Percentiles rank a stretch among this genome's conserved stretches.
Evolutionary conservation across 148 eudicot genomes (phyloP).

Genomic region (Fagopyrum homotropicum): DNA sequence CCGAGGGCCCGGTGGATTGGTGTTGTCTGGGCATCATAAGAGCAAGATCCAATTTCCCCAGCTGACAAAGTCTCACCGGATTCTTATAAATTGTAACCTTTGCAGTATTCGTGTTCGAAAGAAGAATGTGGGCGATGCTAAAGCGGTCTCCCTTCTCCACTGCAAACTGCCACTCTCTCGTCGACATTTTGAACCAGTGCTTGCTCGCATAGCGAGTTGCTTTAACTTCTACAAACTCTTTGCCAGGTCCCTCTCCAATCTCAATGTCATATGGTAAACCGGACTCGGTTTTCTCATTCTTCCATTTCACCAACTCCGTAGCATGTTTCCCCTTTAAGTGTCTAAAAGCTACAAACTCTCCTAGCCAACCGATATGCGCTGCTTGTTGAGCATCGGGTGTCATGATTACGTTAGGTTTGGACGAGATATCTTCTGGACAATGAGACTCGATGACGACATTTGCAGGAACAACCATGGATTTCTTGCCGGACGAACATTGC

Average conservation of each 20-base stretch:
- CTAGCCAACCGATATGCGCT: constrained; percentile 51
- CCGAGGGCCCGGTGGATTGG: constrained; percentile 17
- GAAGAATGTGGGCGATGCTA: constrained; percentile 68
- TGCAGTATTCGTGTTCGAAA: constrained; percentile 35
- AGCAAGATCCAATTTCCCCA: constrained; percentile 58
- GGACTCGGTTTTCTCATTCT: constrained; percentile 62
- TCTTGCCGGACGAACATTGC: constrained; percentile 16
- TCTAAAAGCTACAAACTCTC: constrained; percentile 69
- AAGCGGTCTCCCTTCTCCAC: constrained; percentile 60
- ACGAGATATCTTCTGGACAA: constrained; percentile 26
- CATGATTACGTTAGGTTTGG: constrained; percentile 20
- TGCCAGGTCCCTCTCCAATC: constrained; percentile 31
- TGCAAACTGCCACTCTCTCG: constrained; percentile 91
- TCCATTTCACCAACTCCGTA: constrained; percentile 50
- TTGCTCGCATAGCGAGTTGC: constrained; percentile 57
- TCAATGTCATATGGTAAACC: constrained; percentile 79
- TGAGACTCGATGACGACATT: constrained; percentile 28
- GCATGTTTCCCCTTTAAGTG: constrained; percentile 44
- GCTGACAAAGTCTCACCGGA: constrained; percentile 58
- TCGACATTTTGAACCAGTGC: constrained; percentile 65
- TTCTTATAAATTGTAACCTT: constrained; percentile 54
- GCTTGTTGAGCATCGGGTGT: constrained; percentile 38
- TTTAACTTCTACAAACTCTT: constrained; percentile 80
- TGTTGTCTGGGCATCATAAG: constrained; percentile 45
- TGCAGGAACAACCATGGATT: constrained; percentile 23